Percentiles rank a stretch among this genome's conserved stretches.
Evolutionary conservation across 345 rosid species (phyloP).

Genomic region (Citrus sp.): DNA sequence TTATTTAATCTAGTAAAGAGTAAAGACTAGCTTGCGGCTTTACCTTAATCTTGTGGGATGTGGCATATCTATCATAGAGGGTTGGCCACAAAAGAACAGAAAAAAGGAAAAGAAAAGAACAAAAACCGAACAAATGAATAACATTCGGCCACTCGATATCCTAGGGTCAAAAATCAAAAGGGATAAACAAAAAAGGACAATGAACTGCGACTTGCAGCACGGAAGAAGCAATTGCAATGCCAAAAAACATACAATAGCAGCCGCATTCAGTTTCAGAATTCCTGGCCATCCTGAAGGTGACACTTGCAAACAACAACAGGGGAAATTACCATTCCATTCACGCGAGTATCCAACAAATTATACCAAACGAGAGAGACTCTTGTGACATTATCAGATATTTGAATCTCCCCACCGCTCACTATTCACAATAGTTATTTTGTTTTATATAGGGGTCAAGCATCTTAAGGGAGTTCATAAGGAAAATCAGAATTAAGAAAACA

Average conservation of each 20-base stretch:
- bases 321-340: too few species aligned
- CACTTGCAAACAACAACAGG: too few species aligned
- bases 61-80: too few species aligned
- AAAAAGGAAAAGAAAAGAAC: too few species aligned
- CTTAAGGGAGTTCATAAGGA: slow-evolving; percentile 1
- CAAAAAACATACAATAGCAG: background rate
- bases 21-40: too few species aligned
- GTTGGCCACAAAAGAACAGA: too few species aligned
- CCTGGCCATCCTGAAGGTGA: too few species aligned
- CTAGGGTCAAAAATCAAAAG: background rate
- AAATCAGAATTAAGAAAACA: slow-evolving; percentile 14
- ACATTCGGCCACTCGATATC: background rate
- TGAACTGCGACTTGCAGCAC: background rate
- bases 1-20: background rate
- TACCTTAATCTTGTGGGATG: too few species aligned
- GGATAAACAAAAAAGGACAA: background rate
- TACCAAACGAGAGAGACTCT: too few species aligned
- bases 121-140: background rate
- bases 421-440: slow-evolving; percentile 4
- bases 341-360: too few species aligned
- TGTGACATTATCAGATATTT: background rate
- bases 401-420: background rate
- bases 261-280: background rate
- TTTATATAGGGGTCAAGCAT: background rate
- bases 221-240: background rate